A percentile compares a stretch with the other conserved stretches of the same genome.
Evolutionary conservation across 345 rosid genomes (phyloP).

Genomic region (Brassica juncea): DNA sequence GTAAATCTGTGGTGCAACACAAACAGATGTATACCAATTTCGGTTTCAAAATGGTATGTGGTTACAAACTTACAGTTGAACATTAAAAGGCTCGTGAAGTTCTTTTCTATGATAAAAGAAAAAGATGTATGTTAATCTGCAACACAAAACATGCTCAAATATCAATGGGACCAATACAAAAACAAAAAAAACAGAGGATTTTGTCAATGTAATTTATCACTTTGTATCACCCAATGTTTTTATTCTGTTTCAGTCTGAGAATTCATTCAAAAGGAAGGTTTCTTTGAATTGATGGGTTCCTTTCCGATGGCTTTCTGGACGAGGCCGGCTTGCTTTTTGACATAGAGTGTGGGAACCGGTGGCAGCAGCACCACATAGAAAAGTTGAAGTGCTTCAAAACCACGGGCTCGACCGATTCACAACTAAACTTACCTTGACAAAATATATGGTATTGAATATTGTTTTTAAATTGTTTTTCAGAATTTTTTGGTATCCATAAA

Average conservation of each 20-base stretch:
- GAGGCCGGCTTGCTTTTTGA: slow-evolving; percentile 59
- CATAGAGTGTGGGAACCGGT: slow-evolving; percentile 65
- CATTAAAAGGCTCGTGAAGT: background rate
- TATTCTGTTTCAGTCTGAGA: slow-evolving; percentile 24
- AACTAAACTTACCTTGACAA: too few species aligned
- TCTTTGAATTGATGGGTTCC: slow-evolving; percentile 46
- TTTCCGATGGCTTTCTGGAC: slow-evolving; percentile 55
- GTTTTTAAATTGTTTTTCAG: too few species aligned
- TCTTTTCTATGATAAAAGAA: background rate
- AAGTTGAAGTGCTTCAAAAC: background rate
- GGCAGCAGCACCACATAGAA: slow-evolving; percentile 45
- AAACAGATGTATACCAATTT: background rate
- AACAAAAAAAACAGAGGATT: slow-evolving; percentile 33
- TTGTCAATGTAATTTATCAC: slow-evolving; percentile 29
- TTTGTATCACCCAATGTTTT: slow-evolving; percentile 32
- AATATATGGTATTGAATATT: too few species aligned
- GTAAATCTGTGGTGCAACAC: background rate
- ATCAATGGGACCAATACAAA: slow-evolving; percentile 22
- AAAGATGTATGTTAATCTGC: slow-evolving; percentile 21
- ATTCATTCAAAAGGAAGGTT: background rate
- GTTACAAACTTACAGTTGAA: background rate
- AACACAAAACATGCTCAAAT: slow-evolving; percentile 25
- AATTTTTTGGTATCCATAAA: too few species aligned
- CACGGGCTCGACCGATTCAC: background rate
- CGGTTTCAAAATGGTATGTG: background rate